Base-by-base conservation (phyloP, 2,329 filamentous ascomycete species). In the Cladosporium colombiae region DNA sequence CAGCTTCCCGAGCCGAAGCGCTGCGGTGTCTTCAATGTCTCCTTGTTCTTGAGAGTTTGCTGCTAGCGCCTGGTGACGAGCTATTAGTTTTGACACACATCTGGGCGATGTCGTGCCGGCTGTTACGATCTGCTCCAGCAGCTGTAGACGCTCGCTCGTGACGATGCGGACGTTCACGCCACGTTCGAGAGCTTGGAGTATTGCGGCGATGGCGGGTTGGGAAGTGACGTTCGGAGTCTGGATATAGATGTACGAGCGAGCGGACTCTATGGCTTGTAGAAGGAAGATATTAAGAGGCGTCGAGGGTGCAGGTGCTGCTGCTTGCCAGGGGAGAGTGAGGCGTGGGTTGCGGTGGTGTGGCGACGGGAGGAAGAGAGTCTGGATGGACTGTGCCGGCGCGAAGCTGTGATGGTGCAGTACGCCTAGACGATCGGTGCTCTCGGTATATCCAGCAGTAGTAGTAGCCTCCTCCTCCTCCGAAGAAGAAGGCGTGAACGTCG, bases 221-320 rank as follows among this genome's bases (percentile, higher is more conserved):
- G 87, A 87, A 0, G 92, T 96, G 1, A 95, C 74, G 65, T 95
- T 96, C 0, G 92, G 92, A 0, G 91, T 93, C 69, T 93, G 86
- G 3, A 95, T 84, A 66, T 86, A 88, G 62, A 95, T 88, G 18
- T 79, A 81, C 13, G 74, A 78, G 35, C 81, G 79, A 0, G 91
- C 89, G 53, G 82, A 83, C 1, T 80, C 76, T 49, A 93, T 81
- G 0, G 91, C 78, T 0, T 83, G 84, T 1, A 91, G 79, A 8
- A 92, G 74, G 37, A 88, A 88, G 1, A 81, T 79, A 67, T 92
- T 93, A 16, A 92, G 83, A 0, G 89, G 89, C 0, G 89, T 92
- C 21, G 80, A 78, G 0, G 89, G 89, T 1, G 85, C 82, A 1
- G 78, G 6, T 18, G 58, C 27, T 25, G 57, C 25, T 70, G 68